Conservation (phyloP, 2,329 filamentous ascomycete genomes). For the Hysterium pulicare region DNA sequence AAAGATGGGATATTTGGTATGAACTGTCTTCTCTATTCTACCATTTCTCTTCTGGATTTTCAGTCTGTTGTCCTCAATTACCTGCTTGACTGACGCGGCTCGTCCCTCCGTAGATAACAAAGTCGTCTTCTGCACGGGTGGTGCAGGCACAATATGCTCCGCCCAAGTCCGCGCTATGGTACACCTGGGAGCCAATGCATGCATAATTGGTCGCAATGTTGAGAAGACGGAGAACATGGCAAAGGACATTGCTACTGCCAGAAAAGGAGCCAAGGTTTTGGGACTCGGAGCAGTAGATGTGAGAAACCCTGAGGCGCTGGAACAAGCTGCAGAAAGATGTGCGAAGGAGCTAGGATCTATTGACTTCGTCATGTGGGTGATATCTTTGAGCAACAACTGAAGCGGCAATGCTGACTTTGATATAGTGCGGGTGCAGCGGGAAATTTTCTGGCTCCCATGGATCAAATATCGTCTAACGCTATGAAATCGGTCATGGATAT, state of each 20-base stretch:
- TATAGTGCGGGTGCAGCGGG: conserved; percentile 84
- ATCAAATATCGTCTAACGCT: conserved; percentile 77
- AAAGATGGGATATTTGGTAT: conserved; percentile 81
- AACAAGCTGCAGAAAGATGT: conserved; percentile 73
- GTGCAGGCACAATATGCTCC: conserved; percentile 89
- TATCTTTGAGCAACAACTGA: conserved; percentile 7
- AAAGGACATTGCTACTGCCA: conserved; percentile 74
- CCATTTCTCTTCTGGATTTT: background rate
- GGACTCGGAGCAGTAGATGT: conserved; percentile 77
- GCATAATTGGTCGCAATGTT: conserved; percentile 85
- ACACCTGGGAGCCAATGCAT: conserved; percentile 85
- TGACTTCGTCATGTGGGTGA: conserved; percentile 81
- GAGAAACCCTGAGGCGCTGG: conserved; percentile 61
- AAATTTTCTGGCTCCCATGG: conserved; percentile 87
- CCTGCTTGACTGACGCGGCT: conserved; percentile 7
- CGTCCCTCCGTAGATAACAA: conserved; percentile 61
- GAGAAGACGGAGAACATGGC: conserved; percentile 83
- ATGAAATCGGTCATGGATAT: conserved; percentile 97
- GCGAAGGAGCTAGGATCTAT: conserved; percentile 80
- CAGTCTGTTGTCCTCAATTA: conserved; percentile 3
- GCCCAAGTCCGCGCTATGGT: conserved; percentile 91
- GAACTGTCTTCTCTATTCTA: conserved; percentile 16
- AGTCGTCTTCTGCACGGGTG: conserved; percentile 92
- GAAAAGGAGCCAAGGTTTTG: conserved; percentile 77
- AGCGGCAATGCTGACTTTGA: conserved; percentile 11